Conservation (phyloP, 768 basidiomycete genomes). For the Lentinula aciculospora region DNA sequence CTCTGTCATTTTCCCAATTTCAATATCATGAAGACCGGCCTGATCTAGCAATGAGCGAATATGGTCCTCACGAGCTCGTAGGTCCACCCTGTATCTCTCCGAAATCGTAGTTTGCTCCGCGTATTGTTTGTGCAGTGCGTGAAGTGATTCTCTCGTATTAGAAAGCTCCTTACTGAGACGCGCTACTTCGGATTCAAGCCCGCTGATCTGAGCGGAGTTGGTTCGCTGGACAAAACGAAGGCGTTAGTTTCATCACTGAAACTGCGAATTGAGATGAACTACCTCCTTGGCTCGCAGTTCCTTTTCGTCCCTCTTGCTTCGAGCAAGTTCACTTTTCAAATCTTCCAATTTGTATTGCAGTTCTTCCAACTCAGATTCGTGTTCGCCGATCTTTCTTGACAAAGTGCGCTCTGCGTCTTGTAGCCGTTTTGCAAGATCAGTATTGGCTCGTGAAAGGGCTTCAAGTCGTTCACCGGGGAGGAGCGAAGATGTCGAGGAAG, state of each 20-base stretch:
- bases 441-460: slow-evolving; percentile 65
- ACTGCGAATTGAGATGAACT: slow-evolving; percentile 12
- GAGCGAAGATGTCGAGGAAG: slow-evolving; percentile 64
- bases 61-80: slow-evolving; percentile 71
- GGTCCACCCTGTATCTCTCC: slow-evolving; percentile 69
- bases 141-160: slow-evolving; percentile 63
- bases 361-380: slow-evolving; percentile 81
- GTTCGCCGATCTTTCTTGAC: slow-evolving; percentile 62
- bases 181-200: slow-evolving; percentile 73
- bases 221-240: slow-evolving; percentile 39
- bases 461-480: slow-evolving; percentile 71
- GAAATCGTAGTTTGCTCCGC: slow-evolving; percentile 81
- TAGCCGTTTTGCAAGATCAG: slow-evolving; percentile 70
- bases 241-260: slow-evolving; percentile 4
- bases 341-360: slow-evolving; percentile 77
- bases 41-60: slow-evolving; percentile 62
- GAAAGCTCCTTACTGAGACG: slow-evolving; percentile 75
- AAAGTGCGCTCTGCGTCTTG: slow-evolving; percentile 68
- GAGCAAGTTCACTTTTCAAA: slow-evolving; percentile 64
- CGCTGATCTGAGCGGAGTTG: slow-evolving; percentile 58
- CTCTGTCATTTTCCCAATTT: slow-evolving; percentile 57
- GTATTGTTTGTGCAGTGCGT: slow-evolving; percentile 80
- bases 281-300: slow-evolving; percentile 87
- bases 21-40: slow-evolving; percentile 54
- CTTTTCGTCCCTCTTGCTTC: slow-evolving; percentile 88